Conservation (phyloP, 1,284 basidiomycete genomes). For the Fomitopsis betulina region DNA sequence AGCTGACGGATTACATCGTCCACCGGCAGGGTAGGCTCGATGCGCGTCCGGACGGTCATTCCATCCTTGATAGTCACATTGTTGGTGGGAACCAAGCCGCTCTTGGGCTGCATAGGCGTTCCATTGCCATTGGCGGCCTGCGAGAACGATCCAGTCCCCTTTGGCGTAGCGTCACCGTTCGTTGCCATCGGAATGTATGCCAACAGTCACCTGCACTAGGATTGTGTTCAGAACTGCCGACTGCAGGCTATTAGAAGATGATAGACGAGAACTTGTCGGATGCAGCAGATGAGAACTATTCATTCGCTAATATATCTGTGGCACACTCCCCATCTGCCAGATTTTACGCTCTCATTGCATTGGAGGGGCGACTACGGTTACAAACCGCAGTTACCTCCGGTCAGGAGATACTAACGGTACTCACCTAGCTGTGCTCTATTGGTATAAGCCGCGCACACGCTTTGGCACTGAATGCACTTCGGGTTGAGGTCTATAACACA, state of each 20-base stretch:
- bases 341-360: neutral
- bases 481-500: neutral
- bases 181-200: slow-evolving; percentile 3
- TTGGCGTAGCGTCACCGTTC: slow-evolving; percentile 13
- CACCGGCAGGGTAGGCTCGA: slow-evolving; percentile 75
- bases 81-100: slow-evolving; percentile 69
- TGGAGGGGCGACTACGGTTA: neutral
- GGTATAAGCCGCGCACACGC: neutral
- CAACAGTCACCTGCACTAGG: neutral
- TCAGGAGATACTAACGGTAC: neutral
- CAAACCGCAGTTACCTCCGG: neutral
- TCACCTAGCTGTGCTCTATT: neutral
- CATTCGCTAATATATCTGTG: neutral
- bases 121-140: slow-evolving; percentile 36
- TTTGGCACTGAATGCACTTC: neutral
- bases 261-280: neutral
- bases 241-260: neutral
- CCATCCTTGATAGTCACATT: slow-evolving; percentile 73
- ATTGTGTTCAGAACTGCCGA: neutral
- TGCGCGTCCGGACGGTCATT: slow-evolving; percentile 69
- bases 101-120: slow-evolving; percentile 26
- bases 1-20: slow-evolving; percentile 78
- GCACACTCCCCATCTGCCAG: neutral
- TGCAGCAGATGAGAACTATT: neutral
- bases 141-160: slow-evolving; percentile 9